Base-by-base conservation (phyloP, 768 basidiomycete genomes). In the Mycena capillaripes region DNA sequence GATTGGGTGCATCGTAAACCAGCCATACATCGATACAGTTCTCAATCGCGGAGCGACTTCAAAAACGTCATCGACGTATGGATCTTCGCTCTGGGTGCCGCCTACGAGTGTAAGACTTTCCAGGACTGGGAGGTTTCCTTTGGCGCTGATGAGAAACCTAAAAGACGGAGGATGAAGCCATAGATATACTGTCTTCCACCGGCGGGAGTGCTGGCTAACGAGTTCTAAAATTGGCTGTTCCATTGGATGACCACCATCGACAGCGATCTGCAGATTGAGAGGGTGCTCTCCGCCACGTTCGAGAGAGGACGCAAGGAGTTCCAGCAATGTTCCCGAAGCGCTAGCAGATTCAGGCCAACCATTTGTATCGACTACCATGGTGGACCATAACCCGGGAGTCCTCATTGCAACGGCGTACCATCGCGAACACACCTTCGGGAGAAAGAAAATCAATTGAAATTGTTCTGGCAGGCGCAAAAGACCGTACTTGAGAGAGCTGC, bases 341-440 rank as follows among this genome's bases (percentile, higher is more conserved):
- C 8, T 4, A 17, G 11, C 21, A 21, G 36, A 27, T 17, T 27
- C 16, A 21, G 7, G 19, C 66, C 66, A 67, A 8, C 27, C 0
- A 19, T 10, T 25, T 4, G 55, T 55, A 44, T 66, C 64, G 0
- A 34, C 55, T 21, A 46, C 42, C 3, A 56, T 29, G 21, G 38
- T 58, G n/a, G 66, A 67, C 66, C 66, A 67, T 17, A 67, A 27
- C n/a, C 48, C 9, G 21, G 48, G 62, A 4, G 46, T 63, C 10
- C 30, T 12, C 17, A 42, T 42, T 4, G 16, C 17, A 17, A 64
- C 34, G 14, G 14, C n/a, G 25, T 55, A 19, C 63, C 63, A 64
- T 4, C 46, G 30, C 29, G 44, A 34, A 14, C 61, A 62, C 1
- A 62, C 61, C 61, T 62, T 42, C 11, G 10, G 9, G 17, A 57